phyloP scores from a whole-genome alignment of 306 rosid genomes.

The barrel medic (Medicago truncatula) region DNA sequence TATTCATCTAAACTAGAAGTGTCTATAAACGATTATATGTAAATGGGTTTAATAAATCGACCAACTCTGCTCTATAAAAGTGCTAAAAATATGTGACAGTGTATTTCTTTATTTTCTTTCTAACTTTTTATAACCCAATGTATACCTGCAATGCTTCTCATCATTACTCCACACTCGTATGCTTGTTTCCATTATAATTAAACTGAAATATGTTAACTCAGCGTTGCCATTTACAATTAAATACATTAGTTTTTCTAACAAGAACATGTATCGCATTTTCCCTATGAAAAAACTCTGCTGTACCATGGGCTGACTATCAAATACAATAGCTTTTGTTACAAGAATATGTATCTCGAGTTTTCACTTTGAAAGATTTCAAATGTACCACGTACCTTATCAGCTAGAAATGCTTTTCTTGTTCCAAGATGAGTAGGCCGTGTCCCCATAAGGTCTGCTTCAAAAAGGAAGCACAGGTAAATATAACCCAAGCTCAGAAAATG shows the following conservation, averaged over 20 bases:
- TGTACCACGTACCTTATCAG: slow-evolving; percentile 43
- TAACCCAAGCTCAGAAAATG: slow-evolving; percentile 8
- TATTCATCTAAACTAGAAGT: background rate
- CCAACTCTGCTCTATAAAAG: background rate
- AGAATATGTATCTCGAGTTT: slow-evolving; percentile 14
- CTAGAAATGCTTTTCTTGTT: slow-evolving; percentile 55
- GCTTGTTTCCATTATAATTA: slow-evolving; percentile 20
- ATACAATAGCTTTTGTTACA: slow-evolving; percentile 26
- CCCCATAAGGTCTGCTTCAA: slow-evolving; percentile 59
- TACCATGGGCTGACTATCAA: slow-evolving; percentile 31
- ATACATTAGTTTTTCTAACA: slow-evolving; percentile 1
- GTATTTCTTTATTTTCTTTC: no score
- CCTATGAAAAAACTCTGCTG: slow-evolving; percentile 4
- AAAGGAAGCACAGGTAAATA: slow-evolving; percentile 29
- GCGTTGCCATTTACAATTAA: slow-evolving; percentile 41
- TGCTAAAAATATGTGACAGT: background rate
- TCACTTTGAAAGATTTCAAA: background rate
- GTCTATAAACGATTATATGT: background rate
- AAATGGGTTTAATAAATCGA: background rate
- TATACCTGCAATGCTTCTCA: background rate
- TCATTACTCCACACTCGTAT: slow-evolving; percentile 16
- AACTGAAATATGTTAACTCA: background rate
- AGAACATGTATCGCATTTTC: slow-evolving; percentile 21
- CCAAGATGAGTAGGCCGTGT: slow-evolving; percentile 55
- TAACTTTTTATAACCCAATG: no score